phyloP scores from a whole-genome alignment of 1,284 basidiomycete species.

The Naganishia liquefaciens region DNA sequence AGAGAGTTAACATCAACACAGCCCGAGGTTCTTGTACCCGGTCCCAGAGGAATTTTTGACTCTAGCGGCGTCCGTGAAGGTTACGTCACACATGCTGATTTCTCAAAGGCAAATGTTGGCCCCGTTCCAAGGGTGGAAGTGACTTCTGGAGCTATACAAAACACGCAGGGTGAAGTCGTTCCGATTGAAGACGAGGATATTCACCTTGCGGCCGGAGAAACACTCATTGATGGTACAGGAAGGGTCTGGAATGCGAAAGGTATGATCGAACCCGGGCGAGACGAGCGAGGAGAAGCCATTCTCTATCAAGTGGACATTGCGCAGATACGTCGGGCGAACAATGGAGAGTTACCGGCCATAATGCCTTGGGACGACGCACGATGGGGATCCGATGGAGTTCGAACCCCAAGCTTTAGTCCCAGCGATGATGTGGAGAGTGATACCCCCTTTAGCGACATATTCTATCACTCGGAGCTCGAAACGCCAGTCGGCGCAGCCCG shows the following conservation, averaged over 20 bases:
- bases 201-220: slow-evolving; percentile 30
- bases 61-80: slow-evolving; percentile 19
- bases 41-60: slow-evolving; percentile 21
- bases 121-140: slow-evolving; percentile 31
- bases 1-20: slow-evolving; percentile 1
- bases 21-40: slow-evolving; percentile 25
- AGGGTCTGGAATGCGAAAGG: slow-evolving; percentile 32
- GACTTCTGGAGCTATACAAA: slow-evolving; percentile 32
- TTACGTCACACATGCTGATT: slow-evolving; percentile 5
- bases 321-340: slow-evolving; percentile 26
- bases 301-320: slow-evolving; percentile 30
- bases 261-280: slow-evolving; percentile 30
- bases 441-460: neutral
- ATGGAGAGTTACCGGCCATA: slow-evolving; percentile 27
- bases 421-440: slow-evolving; percentile 6
- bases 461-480: neutral
- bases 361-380: slow-evolving; percentile 30
- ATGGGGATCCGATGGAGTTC: neutral
- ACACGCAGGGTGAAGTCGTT: slow-evolving; percentile 28
- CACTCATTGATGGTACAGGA: slow-evolving; percentile 33
- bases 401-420: slow-evolving; percentile 4
- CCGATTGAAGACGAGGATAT: slow-evolving; percentile 31
- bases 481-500: too few species aligned
- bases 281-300: slow-evolving; percentile 16
- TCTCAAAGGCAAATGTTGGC: slow-evolving; percentile 2